These are phyloP conservation scores for Blepharisma stoltei DNA, from an alignment of 73 alveolate genomes.

Conservation along the genomic window DNA sequence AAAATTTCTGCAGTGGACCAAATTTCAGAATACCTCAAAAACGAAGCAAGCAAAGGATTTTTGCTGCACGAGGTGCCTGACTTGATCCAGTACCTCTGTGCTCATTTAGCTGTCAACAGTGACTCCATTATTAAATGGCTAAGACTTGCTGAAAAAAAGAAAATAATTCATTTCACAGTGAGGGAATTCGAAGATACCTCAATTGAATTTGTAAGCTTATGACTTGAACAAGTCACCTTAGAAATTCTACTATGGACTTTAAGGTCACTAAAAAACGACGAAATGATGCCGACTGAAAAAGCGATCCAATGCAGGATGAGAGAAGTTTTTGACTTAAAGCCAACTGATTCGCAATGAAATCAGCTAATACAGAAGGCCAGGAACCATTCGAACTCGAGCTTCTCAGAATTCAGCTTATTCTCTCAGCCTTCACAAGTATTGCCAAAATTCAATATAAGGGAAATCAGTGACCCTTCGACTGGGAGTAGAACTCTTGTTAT, in stretches of 20 bases:
- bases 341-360: slow-evolving; percentile 48
- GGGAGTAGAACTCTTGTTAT: slow-evolving; percentile 9
- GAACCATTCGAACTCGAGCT: not conserved
- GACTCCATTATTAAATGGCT: not conserved
- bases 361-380: slow-evolving; percentile 37
- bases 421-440: not conserved
- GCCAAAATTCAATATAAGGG: slow-evolving; percentile 5
- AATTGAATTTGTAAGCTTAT: slow-evolving; percentile 42
- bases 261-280: slow-evolving; percentile 43
- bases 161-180: slow-evolving; percentile 34
- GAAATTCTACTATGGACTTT: slow-evolving; percentile 63
- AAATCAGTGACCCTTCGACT: slow-evolving; percentile 24
- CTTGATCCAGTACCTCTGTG: not conserved
- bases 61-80: not conserved
- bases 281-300: slow-evolving; percentile 63
- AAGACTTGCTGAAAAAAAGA: slow-evolving; percentile 30
- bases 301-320: slow-evolving; percentile 60
- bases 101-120: not conserved
- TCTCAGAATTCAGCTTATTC: not conserved
- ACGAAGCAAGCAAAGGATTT: slow-evolving; percentile 9
- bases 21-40: not conserved
- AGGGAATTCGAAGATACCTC: slow-evolving; percentile 47
- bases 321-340: slow-evolving; percentile 62
- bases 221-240: slow-evolving; percentile 44
- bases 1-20: slow-evolving; percentile 1